Percentiles rank a stretch among this genome's conserved stretches.
These are phyloP conservation scores for Aspergillus neoniger DNA, from an alignment of 2,329 filamentous ascomycete species.

Conservation along the genomic window DNA sequence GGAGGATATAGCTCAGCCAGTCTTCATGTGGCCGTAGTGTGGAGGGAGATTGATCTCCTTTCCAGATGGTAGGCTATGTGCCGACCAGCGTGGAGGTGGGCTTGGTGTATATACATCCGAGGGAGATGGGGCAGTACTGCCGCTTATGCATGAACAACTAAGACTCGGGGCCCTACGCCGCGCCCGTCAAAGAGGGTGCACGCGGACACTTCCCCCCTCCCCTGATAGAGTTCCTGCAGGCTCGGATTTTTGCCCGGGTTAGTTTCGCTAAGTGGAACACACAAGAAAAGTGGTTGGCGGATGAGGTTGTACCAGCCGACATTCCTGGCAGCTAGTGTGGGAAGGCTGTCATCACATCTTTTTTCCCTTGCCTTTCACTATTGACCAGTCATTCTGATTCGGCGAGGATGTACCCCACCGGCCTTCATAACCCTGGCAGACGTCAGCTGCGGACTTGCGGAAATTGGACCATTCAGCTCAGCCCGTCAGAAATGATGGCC, in stretches of 20 bases:
- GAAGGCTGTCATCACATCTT: background rate
- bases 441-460: slow-evolving; percentile 13
- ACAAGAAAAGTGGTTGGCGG: slow-evolving; percentile 7
- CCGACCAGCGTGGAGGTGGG: background rate
- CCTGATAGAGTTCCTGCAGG: slow-evolving; percentile 16
- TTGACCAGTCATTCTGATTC: background rate
- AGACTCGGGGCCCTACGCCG: background rate
- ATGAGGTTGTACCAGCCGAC: slow-evolving; percentile 8
- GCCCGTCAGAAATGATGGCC: background rate
- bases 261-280: slow-evolving; percentile 6
- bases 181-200: background rate
- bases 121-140: slow-evolving; percentile 7
- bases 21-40: background rate
- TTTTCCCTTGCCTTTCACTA: background rate
- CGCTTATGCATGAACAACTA: slow-evolving; percentile 3
- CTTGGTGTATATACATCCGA: background rate
- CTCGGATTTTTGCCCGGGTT: background rate
- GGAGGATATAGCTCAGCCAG: background rate
- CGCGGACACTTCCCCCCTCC: background rate
- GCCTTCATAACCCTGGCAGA: background rate
- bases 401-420: background rate
- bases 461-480: background rate
- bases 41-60: background rate
- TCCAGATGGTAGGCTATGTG: background rate
- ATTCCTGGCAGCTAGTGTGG: slow-evolving; percentile 8